Conservation (phyloP, 148 eudicot genomes). For the Amaranthus palmeri region DNA sequence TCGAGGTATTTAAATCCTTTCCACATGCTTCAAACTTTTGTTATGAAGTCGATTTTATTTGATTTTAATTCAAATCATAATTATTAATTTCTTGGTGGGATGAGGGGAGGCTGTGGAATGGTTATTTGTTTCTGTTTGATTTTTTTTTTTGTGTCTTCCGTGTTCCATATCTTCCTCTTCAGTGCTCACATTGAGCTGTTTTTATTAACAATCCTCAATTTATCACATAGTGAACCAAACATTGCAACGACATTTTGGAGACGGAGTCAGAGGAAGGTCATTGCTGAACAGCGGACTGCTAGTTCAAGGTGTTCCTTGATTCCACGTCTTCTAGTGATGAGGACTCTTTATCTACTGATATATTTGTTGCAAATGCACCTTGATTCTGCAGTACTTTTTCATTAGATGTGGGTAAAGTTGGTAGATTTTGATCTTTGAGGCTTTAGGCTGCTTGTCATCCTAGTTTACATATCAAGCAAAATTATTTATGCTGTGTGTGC, state of each 20-base stretch:
- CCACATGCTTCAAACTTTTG: background rate
- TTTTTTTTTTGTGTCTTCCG: constrained; percentile 6
- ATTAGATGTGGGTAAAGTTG: too few relatives aligned
- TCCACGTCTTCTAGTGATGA: constrained; percentile 21
- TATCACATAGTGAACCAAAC: constrained; percentile 84
- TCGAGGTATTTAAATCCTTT: constrained; percentile 41
- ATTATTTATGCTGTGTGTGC: too few relatives aligned
- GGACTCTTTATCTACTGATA: constrained; percentile 1
- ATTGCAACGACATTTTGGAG: constrained; percentile 84
- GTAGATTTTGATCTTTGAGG: too few relatives aligned
- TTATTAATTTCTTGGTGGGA: background rate
- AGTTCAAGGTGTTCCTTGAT: constrained; percentile 76
- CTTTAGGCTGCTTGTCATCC: too few relatives aligned
- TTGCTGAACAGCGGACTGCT: constrained; percentile 90
- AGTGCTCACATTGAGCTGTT: constrained; percentile 23
- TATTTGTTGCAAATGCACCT: constrained; percentile 1
- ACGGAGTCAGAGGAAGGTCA: constrained; percentile 83
- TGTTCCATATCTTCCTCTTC: background rate
- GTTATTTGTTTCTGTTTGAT: constrained; percentile 6
- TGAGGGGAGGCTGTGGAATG: background rate
- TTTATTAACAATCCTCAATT: constrained; percentile 42
- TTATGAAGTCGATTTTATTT: background rate
- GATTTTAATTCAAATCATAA: too few relatives aligned
- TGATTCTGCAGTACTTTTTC: too few relatives aligned
- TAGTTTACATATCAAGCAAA: too few relatives aligned